Base-by-base conservation (phyloP, 306 rosid genomes). In the Bauhinia variegata region DNA sequence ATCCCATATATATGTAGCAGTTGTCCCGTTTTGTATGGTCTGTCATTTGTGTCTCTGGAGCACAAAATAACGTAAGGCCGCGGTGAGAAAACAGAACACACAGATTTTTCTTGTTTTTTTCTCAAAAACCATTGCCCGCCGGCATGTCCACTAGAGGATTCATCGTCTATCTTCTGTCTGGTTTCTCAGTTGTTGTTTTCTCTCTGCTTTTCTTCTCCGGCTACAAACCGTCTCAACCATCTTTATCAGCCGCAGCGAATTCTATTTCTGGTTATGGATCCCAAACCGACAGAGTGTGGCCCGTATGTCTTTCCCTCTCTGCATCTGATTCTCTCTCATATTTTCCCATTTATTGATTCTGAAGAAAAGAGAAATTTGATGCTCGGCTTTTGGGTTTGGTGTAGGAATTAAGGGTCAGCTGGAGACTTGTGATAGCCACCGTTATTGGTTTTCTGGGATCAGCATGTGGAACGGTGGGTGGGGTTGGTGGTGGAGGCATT, bases 401-500 rank as follows among this genome's bases (percentile, higher is more conserved):
- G 75, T 60, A 90, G 99, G 84, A 90, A 18, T 82, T 93, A 86
- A 32, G 82, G 74, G 71, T 75, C 4, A 71, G 76, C 74, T 93
- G 95, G 99, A 86, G 76, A 41, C 62, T 93, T 68, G 86, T 52
- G 72, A 67, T 83, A 74, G 96, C 90, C 0, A 90, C 99, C 0
- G 70, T 85, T 51, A 90, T 93, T 39, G 90, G 97, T 33, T 93
- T 93, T 63, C 70, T 93, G 36, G 99, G 99, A 18, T 93, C 95
- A 4, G 97, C 97, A 6, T 93, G 84, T 70, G 97, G 98, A 62
- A 90, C 96, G 0, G 99, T 93, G 13, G 99, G 99, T 49, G 99
- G 99, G 1, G 92, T 93, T 6, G 99, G 41, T 3, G 41, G 41
- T 1, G 41, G 41, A 17, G 99, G 99, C 78, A 93, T 93, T 61